Base-by-base conservation (phyloP, 805 yeast genomes). In the Debaryomyces castellii region DNA sequence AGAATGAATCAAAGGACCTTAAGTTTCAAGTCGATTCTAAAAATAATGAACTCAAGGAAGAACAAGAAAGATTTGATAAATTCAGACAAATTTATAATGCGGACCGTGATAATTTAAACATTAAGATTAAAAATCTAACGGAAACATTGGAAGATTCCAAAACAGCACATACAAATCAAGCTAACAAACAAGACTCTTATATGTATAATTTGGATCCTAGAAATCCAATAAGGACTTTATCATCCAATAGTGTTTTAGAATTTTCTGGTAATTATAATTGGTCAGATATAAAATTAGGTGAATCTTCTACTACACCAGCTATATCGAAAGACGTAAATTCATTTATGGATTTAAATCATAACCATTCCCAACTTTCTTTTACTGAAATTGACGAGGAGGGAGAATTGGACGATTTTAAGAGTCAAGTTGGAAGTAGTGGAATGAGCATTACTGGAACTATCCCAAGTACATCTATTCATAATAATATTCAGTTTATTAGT, bases 401-500 rank as follows among this genome's bases (percentile, higher is more conserved):
- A n/a, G 38, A 24, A 24, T 21, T 21, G 6, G 45, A 46, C n/a
- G 51, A 48, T 39, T 40, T 46, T 14, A 45, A 39, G 11, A 20
- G 20, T 30, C 52, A 39, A 20, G 28, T 35, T 27, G 24, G 25
- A 22, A 42, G 36, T 16, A 43, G 28, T 24, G 14, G 25, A 22
- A 39, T 35, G 16, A 46, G 45, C 36, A 45, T 43, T 4, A 33
- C 49, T 1, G 54, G 49, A 9, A 20, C 38, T 32, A 16, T 42
- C 8, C 43, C 49, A 14, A 24, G 36, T 5, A 23, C 51, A 3
- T 50, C 55, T 7, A 53, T 51, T 32, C 58, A 57, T 39, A 54
- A 53, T 32, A 62, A 66, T 17, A 75, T 84, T 37, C 96, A 87
- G 58, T 61, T 88, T 43, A 78, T 88, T 40, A 82, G 85, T 50